Percentiles rank a stretch among this genome's conserved stretches.
These are phyloP conservation scores for Phytophthora cajani DNA, from an alignment of 352 stramenopile genomes.

Conservation along the genomic window DNA sequence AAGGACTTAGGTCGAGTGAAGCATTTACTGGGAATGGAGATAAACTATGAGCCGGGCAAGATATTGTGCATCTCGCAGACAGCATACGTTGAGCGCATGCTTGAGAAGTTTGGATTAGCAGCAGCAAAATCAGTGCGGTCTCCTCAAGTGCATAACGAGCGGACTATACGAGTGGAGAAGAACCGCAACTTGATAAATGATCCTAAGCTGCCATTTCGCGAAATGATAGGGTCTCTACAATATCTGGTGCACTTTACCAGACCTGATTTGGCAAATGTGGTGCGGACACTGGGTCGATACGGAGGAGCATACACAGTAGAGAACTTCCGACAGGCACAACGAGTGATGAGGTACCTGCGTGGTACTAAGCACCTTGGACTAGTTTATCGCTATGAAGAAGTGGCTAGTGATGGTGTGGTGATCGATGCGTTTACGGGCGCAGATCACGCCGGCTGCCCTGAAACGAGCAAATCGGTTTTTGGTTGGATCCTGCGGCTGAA, in stretches of 20 bases:
- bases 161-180: neutral
- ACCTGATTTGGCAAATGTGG: neutral
- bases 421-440: neutral
- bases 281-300: neutral
- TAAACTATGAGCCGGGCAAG: neutral
- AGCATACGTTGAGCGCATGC: neutral
- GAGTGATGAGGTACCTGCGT: neutral
- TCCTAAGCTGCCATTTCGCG: neutral
- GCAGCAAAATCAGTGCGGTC: neutral
- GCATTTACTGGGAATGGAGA: neutral
- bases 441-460: neutral
- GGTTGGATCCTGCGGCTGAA: no score
- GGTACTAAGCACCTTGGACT: neutral
- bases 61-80: neutral
- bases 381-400: neutral
- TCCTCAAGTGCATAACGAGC: neutral
- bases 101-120: neutral
- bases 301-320: neutral
- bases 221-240: neutral
- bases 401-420: neutral
- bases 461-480: no score
- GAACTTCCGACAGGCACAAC: neutral
- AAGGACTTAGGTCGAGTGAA: neutral
- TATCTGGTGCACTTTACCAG: neutral
- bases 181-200: neutral